Percentiles rank a stretch among this genome's conserved stretches.
Conservation (phyloP, 345 rosid genomes). For the Toxicodendron radicans region DNA sequence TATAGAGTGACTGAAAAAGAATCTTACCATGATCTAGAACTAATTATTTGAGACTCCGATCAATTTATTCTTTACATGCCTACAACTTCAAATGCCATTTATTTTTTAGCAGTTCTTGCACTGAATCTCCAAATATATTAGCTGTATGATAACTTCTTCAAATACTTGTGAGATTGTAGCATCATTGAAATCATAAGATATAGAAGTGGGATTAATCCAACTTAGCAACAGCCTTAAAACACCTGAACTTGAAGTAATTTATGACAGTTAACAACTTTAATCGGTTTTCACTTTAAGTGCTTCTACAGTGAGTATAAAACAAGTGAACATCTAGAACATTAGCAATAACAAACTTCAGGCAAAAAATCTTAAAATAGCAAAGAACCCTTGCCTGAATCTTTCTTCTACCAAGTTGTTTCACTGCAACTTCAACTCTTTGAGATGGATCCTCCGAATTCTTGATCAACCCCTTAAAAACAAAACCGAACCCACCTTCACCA, state of each 20-base stretch:
- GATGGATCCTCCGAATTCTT: conserved; percentile 54
- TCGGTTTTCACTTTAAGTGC: too few species aligned
- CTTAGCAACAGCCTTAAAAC: not conserved
- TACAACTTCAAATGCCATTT: not conserved
- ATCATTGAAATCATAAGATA: not conserved
- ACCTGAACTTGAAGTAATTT: not conserved
- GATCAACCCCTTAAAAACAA: conserved; percentile 69
- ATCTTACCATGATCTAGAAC: not conserved
- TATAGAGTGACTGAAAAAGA: not conserved
- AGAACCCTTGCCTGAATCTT: conserved; percentile 66
- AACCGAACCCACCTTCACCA: conserved; percentile 97
- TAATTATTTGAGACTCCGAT: not conserved
- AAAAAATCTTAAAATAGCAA: not conserved
- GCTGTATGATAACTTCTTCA: too few species aligned
- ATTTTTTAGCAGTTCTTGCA: not conserved
- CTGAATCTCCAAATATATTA: too few species aligned
- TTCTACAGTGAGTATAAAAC: not conserved
- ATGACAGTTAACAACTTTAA: too few species aligned
- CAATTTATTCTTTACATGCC: not conserved
- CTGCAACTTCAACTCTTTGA: conserved; percentile 68
- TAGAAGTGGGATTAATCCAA: not conserved
- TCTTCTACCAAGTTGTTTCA: conserved; percentile 79
- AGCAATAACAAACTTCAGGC: not conserved
- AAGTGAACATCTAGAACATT: not conserved
- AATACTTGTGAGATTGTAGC: not conserved